Conservation (phyloP, 306 rosid species). For the Begonia fuchsioides region DNA sequence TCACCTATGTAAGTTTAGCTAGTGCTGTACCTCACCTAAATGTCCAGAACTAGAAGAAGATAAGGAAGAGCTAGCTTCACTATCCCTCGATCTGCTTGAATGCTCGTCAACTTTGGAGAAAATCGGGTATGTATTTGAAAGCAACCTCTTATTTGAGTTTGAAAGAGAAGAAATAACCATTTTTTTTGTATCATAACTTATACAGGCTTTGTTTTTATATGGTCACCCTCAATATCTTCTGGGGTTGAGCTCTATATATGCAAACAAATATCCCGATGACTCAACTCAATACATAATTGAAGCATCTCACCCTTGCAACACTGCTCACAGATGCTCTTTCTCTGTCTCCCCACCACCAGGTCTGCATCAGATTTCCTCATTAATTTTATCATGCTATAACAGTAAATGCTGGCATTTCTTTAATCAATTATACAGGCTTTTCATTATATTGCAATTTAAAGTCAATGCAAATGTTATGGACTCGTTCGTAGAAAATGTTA, state of each 20-base stretch:
- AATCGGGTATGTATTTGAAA: constrained; percentile 14
- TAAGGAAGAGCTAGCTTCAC: constrained; percentile 9
- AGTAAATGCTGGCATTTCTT: too few species aligned
- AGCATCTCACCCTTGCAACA: constrained; percentile 7
- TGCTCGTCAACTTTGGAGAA: constrained; percentile 13
- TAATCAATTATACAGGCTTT: too few species aligned
- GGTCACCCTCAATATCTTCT: not conserved
- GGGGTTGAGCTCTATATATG: not conserved
- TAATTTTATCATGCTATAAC: too few species aligned
- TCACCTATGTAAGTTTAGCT: constrained; percentile 10
- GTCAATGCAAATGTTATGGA: too few species aligned
- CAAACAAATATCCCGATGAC: not conserved
- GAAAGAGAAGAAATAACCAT: constrained; percentile 9
- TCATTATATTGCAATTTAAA: too few species aligned
- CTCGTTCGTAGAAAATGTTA: too few species aligned
- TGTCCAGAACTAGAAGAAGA: constrained; percentile 10
- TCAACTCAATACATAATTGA: constrained; percentile 2
- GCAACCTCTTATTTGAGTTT: constrained; percentile 13
- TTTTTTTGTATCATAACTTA: not conserved
- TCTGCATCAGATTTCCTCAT: not conserved
- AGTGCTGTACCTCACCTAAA: constrained; percentile 13
- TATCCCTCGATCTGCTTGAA: constrained; percentile 5
- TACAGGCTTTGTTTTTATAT: not conserved
- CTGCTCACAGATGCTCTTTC: constrained; percentile 9
- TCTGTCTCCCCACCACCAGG: constrained; percentile 14